Conservation (phyloP, 2,329 filamentous ascomycete species). For the Lanzia echinophila region DNA sequence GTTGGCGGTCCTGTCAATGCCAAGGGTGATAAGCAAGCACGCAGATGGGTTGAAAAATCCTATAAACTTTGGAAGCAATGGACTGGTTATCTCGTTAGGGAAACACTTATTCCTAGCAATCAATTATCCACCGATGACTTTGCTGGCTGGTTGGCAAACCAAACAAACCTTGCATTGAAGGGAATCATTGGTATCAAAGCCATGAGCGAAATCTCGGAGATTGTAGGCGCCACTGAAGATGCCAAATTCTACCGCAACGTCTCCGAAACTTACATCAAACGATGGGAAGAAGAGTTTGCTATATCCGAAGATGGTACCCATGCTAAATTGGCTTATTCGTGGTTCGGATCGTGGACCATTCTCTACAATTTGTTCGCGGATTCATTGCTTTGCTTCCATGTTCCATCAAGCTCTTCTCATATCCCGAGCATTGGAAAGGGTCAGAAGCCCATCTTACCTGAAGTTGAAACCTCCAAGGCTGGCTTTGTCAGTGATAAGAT, state of each 20-base stretch:
- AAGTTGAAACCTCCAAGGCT: constrained; percentile 24
- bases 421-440: constrained; percentile 13
- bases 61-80: constrained; percentile 63
- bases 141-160: constrained; percentile 60
- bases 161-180: constrained; percentile 68
- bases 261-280: constrained; percentile 55
- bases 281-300: constrained; percentile 55
- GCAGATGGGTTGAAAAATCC: constrained; percentile 55
- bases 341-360: constrained; percentile 70
- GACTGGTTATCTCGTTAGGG: constrained; percentile 61
- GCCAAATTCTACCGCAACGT: constrained; percentile 53
- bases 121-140: constrained; percentile 67
- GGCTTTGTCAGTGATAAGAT: constrained; percentile 67
- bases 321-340: constrained; percentile 65
- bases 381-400: constrained; percentile 72
- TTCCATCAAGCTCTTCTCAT: constrained; percentile 29
- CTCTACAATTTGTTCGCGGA: constrained; percentile 67
- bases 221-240: constrained; percentile 50
- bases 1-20: constrained; percentile 47
- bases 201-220: constrained; percentile 59
- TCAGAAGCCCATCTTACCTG: constrained; percentile 24
- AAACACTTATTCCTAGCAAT: constrained; percentile 55
- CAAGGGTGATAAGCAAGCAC: constrained; percentile 49
- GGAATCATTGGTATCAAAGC: constrained; percentile 74
- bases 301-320: constrained; percentile 60